Conservation (phyloP, 108 stramenopile genomes). For the Fistulifera solaris region DNA sequence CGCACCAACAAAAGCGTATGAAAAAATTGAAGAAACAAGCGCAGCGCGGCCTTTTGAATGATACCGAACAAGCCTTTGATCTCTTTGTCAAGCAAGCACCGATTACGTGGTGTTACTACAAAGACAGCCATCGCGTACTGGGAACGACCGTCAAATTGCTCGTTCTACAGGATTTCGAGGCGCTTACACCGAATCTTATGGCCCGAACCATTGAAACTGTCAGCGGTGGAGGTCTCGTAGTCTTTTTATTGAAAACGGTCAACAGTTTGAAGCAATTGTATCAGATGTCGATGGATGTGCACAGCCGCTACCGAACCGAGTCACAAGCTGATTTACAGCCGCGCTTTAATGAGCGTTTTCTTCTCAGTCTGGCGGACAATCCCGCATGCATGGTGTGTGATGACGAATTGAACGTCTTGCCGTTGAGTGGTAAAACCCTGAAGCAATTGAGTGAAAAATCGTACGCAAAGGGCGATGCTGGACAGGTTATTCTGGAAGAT, state of each 20-base stretch:
- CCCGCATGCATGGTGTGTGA: constrained; percentile 90
- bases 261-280: constrained; percentile 95
- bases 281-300: constrained; percentile 98
- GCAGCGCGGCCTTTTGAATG: constrained; percentile 52
- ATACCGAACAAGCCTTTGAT: constrained; percentile 80
- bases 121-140: constrained; percentile 91
- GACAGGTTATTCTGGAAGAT: constrained; percentile 43
- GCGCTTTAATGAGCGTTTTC: constrained; percentile 98
- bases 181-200: constrained; percentile 96
- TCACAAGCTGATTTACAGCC: constrained; percentile 81
- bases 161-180: constrained; percentile 98
- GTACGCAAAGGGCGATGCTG: constrained; percentile 38
- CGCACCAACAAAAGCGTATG: constrained; percentile 90
- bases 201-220: constrained; percentile 98
- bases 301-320: constrained; percentile 92
- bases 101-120: constrained; percentile 99
- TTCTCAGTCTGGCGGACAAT: constrained; percentile 87
- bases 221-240: constrained; percentile 94
- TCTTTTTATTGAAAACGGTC: constrained; percentile 88
- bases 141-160: constrained; percentile 94
- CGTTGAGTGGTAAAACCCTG: constrained; percentile 63
- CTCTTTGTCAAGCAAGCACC: constrained; percentile 92
- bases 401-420: constrained; percentile 98
- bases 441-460: constrained; percentile 23
- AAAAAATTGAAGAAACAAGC: constrained; percentile 92